A percentile compares a stretch with the other conserved stretches of the same genome.
phyloP scores from a whole-genome alignment of 225 moss, liverwort and hornwort genomes.

The Lunularia cruciata region DNA sequence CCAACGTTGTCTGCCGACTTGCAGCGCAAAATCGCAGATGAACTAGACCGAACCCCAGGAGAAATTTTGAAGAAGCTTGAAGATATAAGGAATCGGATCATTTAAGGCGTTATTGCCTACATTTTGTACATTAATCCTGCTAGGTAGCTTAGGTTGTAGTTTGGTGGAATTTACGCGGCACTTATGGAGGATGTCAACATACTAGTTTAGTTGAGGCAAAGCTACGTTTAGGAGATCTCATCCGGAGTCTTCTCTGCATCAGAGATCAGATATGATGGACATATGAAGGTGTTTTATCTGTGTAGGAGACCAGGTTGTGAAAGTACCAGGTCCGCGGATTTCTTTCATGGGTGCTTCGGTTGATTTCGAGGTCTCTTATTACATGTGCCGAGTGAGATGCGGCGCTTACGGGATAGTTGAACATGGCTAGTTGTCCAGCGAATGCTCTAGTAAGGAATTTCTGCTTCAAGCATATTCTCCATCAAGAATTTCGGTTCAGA shows the following conservation, averaged over 20 bases:
- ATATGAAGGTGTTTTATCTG: neutral
- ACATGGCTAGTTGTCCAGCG: neutral
- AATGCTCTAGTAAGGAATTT: neutral
- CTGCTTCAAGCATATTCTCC: neutral
- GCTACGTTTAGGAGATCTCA: neutral
- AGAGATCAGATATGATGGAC: neutral
- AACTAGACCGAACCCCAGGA: conserved; percentile 97
- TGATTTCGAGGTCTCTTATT: neutral
- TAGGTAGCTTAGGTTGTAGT: neutral
- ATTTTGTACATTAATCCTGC: conserved; percentile 27
- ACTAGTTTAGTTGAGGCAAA: neutral
- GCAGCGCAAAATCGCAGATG: conserved; percentile 95
- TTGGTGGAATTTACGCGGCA: conserved; percentile 6
- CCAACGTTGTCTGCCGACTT: conserved; percentile 79
- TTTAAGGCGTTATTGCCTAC: conserved; percentile 42
- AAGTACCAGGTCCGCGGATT: too few relatives aligned
- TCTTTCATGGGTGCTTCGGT: neutral
- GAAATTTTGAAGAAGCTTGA: conserved; percentile 99
- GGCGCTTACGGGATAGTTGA: neutral
- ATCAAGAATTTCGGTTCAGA: neutral
- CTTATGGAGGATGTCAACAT: neutral
- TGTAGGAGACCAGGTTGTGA: too few relatives aligned
- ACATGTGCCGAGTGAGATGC: neutral
- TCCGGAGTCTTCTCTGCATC: neutral
- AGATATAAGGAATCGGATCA: conserved; percentile 96